These are phyloP conservation scores for Trichoderma endophyticum DNA, from an alignment of 2,329 filamentous ascomycete genomes.

Conservation along the genomic window DNA sequence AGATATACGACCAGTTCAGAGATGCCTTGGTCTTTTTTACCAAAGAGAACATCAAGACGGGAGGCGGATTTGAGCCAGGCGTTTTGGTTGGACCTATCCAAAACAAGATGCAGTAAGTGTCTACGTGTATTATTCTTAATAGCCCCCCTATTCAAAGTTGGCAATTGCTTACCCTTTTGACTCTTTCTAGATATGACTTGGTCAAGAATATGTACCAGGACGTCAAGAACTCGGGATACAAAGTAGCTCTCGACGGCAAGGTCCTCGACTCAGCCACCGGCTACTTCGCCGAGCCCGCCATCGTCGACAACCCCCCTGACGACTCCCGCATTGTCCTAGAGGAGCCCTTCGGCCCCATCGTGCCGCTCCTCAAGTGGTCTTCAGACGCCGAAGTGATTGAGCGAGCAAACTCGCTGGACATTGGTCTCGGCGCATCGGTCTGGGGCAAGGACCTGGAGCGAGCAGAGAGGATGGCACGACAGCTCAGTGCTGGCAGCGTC, in stretches of 20 bases:
- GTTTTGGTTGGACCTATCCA: conserved; percentile 53
- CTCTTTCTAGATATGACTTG: background rate
- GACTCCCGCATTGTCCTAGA: conserved; percentile 50
- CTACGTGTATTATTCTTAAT: background rate
- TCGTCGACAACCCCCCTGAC: conserved; percentile 29
- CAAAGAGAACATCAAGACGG: conserved; percentile 41
- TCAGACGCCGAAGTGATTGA: conserved; percentile 33
- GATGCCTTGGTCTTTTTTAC: conserved; percentile 46
- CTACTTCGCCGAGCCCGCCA: conserved; percentile 30
- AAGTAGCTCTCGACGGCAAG: conserved; percentile 28
- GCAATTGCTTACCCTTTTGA: background rate
- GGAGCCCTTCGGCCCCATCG: conserved; percentile 64
- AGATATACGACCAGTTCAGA: conserved; percentile 52
- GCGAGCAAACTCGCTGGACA: conserved; percentile 44
- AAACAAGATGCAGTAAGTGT: conserved; percentile 55
- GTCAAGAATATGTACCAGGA: conserved; percentile 31
- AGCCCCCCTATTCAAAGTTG: background rate
- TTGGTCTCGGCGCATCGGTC: conserved; percentile 54
- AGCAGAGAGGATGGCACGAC: conserved; percentile 45
- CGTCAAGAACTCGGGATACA: conserved; percentile 35
- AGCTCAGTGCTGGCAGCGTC: conserved; percentile 58
- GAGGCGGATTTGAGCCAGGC: conserved; percentile 41
- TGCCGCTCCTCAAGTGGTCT: conserved; percentile 48
- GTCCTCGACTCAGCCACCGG: conserved; percentile 21
- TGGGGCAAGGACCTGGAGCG: conserved; percentile 53